Percentiles rank a stretch among this genome's conserved stretches.
Conservation (phyloP, 108 stramenopile genomes). For the Mayamaea pseudoterrestris region DNA sequence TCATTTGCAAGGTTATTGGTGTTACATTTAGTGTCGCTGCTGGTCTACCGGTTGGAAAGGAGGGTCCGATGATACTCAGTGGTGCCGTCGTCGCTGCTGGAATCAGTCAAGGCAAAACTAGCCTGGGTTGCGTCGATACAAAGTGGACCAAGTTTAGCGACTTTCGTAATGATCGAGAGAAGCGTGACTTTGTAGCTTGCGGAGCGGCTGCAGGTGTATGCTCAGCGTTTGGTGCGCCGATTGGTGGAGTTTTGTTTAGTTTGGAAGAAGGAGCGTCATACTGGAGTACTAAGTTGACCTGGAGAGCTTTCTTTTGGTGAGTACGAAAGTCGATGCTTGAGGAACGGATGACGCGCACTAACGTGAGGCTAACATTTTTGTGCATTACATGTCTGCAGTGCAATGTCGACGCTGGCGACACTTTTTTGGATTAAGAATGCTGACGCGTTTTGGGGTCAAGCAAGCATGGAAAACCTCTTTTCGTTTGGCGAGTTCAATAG, state of each 20-base stretch:
- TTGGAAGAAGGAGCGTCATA: conserved; percentile 94
- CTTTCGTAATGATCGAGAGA: conserved; percentile 84
- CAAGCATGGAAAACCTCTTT: conserved; percentile 85
- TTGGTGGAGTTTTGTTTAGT: conserved; percentile 92
- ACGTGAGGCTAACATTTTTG: too few relatives aligned
- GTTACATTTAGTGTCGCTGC: conserved; percentile 88
- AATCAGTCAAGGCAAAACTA: conserved; percentile 81
- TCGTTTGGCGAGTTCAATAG: conserved; percentile 89
- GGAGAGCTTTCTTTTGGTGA: too few relatives aligned
- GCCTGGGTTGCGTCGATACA: conserved; percentile 75
- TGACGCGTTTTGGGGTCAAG: conserved; percentile 77
- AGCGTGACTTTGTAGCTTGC: conserved; percentile 92
- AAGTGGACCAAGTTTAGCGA: conserved; percentile 85
- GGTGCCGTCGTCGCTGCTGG: conserved; percentile 74
- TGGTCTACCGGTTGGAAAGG: conserved; percentile 94
- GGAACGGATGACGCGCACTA: too few relatives aligned
- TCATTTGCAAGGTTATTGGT: conserved; percentile 89
- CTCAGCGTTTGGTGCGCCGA: conserved; percentile 93
- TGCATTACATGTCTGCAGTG: conserved; percentile 98
- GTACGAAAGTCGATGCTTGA: too few relatives aligned
- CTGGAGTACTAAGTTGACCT: conserved; percentile 94
- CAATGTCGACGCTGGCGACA: conserved; percentile 87
- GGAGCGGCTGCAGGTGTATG: conserved; percentile 93
- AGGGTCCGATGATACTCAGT: conserved; percentile 92
- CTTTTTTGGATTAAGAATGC: conserved; percentile 69